Conservation (phyloP, 257 asterid genomes). For the Gentiana macrophylla region DNA sequence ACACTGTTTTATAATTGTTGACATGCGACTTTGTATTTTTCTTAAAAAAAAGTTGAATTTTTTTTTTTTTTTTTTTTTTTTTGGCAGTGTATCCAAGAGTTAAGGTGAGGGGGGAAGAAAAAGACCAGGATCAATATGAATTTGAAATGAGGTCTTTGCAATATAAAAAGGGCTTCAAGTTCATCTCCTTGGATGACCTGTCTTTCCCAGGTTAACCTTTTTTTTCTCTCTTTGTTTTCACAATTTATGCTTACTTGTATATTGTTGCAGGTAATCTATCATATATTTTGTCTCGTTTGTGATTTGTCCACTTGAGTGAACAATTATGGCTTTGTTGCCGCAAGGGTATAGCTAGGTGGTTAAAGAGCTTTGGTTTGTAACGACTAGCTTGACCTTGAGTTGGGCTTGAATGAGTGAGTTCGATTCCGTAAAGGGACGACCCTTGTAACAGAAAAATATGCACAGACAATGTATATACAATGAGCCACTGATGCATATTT, state of each 20-base stretch:
- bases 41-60: neutral
- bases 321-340: too few species aligned
- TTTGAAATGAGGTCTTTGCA: constrained; percentile 55
- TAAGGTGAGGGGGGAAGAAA: constrained; percentile 61
- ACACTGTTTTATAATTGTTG: constrained; percentile 12
- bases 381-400: too few species aligned
- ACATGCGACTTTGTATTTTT: constrained; percentile 14
- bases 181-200: constrained; percentile 36
- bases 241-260: neutral
- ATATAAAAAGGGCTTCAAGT: constrained; percentile 55
- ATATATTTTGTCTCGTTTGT: constrained; percentile 3
- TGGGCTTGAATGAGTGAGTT: too few species aligned
- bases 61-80: constrained; percentile 6
- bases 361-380: too few species aligned
- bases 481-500: too few species aligned
- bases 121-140: constrained; percentile 59
- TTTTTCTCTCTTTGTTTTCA: neutral
- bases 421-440: too few species aligned
- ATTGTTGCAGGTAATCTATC: neutral
- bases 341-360: too few species aligned
- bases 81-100: constrained; percentile 77
- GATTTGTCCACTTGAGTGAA: neutral
- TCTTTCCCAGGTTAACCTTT: constrained; percentile 46
- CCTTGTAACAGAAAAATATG: too few species aligned
- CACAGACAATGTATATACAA: too few species aligned